Base-by-base conservation (phyloP, 202 grass and related monocot genomes). In the Carex arenaria region DNA sequence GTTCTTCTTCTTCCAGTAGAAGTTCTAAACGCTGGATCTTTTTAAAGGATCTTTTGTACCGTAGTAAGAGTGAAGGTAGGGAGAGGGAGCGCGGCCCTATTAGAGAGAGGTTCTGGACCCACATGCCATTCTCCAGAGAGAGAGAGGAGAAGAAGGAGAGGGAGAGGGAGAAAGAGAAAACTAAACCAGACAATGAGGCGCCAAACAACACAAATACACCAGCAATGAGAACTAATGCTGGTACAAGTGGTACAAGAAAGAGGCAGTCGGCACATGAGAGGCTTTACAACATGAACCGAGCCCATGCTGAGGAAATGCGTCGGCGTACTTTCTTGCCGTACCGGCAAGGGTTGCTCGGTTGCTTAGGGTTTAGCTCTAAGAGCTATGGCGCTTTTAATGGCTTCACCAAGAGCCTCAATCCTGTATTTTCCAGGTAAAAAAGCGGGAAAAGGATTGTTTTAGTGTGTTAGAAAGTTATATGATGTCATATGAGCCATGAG, bases 241-340 rank as follows among this genome's bases (percentile, higher is more conserved):
- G 85, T 73, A 79, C 84, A 61, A 66, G 81, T 5, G 80, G 82
- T 7, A 81, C 87, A 0, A 88, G 80, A 31, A 86, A 86, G 72
- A 82, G 88, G 12, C 89, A 88, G 59, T 89, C 92, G 32, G 92
- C 92, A 19, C 94, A 97, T 61, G 92, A 97, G 90, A 68, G 87
- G 84, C 92, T 89, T 12, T 97, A 97, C 90, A 88, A 90, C 51
- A 86, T 89, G 87, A 94, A 93, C 81, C 87, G 90, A 3, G 90
- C 87, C 43, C 92, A 94, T 22, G 89, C 92, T 22, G 90, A 97
- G 85, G 94, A 93, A 79, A 94, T 93, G 94, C 87, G 91, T 61
- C 91, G 88, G 85, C 91, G 89, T 65, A 99, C 96, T 45, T 97
- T 97, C 89, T 85, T 97, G 12, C 94, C 94, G 17, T 97, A 97